Percentiles rank a stretch among this genome's conserved stretches.
Conservation (phyloP, 2,329 filamentous ascomycete species). For the Grosmannia clavigera region DNA sequence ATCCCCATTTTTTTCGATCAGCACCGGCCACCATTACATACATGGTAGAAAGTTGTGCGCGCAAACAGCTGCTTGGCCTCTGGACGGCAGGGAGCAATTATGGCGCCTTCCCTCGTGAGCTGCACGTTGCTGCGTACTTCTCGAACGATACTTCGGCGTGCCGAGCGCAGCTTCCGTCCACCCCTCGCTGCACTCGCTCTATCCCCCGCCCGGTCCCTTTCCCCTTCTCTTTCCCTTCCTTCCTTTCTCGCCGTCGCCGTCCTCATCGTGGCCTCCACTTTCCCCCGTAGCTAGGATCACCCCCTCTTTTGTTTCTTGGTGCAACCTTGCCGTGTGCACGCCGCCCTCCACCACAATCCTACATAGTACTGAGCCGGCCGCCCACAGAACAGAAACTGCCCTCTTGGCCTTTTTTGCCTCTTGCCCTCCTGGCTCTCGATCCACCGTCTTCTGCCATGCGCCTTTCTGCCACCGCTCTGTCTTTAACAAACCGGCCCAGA, state of each 20-base stretch:
- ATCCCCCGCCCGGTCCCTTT: background rate
- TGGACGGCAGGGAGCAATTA: background rate
- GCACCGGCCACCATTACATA: background rate
- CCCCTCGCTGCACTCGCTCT: background rate
- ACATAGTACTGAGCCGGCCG: background rate
- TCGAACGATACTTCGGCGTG: background rate
- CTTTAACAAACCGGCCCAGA: background rate
- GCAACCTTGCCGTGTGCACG: conserved; percentile 10
- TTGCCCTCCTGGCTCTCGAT: background rate
- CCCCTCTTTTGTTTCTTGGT: conserved; percentile 7
- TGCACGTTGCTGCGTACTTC: background rate
- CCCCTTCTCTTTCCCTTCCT: background rate
- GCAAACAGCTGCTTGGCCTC: background rate
- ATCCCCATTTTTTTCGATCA: background rate
- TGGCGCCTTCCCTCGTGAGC: background rate
- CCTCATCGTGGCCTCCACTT: background rate
- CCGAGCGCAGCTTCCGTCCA: background rate
- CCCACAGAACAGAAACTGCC: background rate
- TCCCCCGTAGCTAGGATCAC: background rate
- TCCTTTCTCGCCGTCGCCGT: conserved; percentile 1
- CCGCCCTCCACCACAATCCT: conserved; percentile 3
- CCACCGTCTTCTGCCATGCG: no score
- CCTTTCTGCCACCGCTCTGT: background rate
- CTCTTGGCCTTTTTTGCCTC: background rate
- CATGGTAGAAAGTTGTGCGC: background rate